Conservation (phyloP, 495 filamentous ascomycete genomes). For the Tuber borchii region DNA sequence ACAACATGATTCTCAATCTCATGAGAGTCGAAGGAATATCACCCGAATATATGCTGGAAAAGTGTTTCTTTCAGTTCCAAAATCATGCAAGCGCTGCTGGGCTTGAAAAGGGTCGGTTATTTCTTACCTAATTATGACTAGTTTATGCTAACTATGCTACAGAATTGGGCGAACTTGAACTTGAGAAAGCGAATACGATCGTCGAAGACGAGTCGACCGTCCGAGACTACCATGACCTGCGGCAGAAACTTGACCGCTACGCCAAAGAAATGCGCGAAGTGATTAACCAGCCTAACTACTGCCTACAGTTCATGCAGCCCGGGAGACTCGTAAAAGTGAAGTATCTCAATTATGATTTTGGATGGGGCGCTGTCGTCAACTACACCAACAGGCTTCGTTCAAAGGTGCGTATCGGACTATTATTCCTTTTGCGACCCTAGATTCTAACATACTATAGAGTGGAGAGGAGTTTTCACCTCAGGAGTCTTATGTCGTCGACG, state of each 20-base stretch:
- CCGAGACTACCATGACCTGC: slow-evolving; percentile 82
- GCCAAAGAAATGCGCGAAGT: slow-evolving; percentile 78
- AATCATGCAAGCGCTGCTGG: slow-evolving; percentile 76
- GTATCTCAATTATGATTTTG: slow-evolving; percentile 71
- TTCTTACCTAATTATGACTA: not conserved
- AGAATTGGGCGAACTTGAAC: slow-evolving; percentile 68
- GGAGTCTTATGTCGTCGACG: slow-evolving; percentile 71
- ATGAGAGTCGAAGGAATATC: slow-evolving; percentile 93
- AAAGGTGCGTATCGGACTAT: slow-evolving; percentile 23
- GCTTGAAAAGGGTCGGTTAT: slow-evolving; percentile 60
- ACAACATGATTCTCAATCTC: slow-evolving; percentile 97
- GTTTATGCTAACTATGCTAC: slow-evolving; percentile 35
- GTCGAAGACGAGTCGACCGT: slow-evolving; percentile 81
- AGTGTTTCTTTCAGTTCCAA: slow-evolving; percentile 97
- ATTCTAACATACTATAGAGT: slow-evolving; percentile 53
- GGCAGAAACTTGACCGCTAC: slow-evolving; percentile 73
- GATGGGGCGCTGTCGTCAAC: slow-evolving; percentile 83
- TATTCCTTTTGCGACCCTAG: slow-evolving; percentile 17
- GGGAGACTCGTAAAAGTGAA: slow-evolving; percentile 81
- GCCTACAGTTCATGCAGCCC: slow-evolving; percentile 67
- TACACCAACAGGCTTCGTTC: slow-evolving; percentile 51
- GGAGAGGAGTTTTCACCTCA: slow-evolving; percentile 61
- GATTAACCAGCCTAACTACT: slow-evolving; percentile 82
- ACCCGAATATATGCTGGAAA: slow-evolving; percentile 92
- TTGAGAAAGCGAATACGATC: slow-evolving; percentile 59